Evolutionary conservation across 1,284 basidiomycete species (phyloP).

Genomic region (Coniferiporia sulphurascens): DNA sequence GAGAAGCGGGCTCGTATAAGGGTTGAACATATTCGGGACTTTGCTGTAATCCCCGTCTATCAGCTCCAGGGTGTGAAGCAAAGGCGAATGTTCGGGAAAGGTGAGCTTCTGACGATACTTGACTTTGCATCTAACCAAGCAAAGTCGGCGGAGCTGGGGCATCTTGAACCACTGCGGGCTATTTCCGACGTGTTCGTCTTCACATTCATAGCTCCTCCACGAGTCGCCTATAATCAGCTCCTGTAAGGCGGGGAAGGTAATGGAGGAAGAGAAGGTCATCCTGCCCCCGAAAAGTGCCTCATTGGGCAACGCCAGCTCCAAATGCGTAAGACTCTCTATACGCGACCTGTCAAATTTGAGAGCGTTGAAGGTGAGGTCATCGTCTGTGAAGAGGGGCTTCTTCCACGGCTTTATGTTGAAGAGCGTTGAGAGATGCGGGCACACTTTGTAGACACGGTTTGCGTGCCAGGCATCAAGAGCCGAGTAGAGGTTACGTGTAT

Average conservation of each 20-base stretch:
- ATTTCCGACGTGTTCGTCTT: background rate
- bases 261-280: background rate
- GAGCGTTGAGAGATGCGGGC: background rate
- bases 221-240: background rate
- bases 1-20: background rate
- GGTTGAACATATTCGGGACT: background rate
- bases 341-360: background rate
- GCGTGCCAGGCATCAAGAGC: background rate
- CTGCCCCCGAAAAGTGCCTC: background rate
- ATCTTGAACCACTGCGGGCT: conserved; percentile 3
- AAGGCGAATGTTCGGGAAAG: background rate
- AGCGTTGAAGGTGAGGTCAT: background rate
- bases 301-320: background rate
- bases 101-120: background rate
- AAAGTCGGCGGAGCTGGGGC: conserved; percentile 2
- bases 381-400: background rate
- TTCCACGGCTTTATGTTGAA: background rate
- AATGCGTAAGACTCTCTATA: background rate
- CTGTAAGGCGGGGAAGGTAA: background rate
- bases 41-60: background rate
- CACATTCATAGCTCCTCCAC: background rate
- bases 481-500: background rate
- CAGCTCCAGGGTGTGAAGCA: background rate
- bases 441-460: background rate
- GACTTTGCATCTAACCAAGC: background rate